A percentile compares a stretch with the other conserved stretches of the same genome.
Evolutionary conservation across 768 basidiomycete species (phyloP).

Genomic region (Rhodosporidiobolus odoratus): DNA sequence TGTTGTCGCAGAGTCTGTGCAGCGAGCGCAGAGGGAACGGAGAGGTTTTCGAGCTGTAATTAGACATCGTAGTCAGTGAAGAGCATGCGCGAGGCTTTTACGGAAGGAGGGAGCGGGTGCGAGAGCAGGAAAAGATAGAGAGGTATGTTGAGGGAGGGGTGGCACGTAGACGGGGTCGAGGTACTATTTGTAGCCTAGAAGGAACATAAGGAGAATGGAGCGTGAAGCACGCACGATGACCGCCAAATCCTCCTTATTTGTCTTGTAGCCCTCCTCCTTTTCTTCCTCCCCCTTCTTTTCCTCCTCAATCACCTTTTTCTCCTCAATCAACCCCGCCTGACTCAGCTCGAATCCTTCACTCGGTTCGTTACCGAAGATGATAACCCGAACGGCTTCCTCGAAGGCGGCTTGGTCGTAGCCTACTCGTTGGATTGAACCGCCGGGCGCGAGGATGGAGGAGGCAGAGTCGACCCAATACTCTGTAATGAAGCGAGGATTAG

Average conservation of each 20-base stretch:
- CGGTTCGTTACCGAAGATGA: slow-evolving; percentile 11
- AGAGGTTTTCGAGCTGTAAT: neutral
- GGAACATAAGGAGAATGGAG: too few species aligned
- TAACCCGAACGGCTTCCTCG: slow-evolving; percentile 18
- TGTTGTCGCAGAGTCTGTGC: neutral
- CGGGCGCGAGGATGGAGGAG: slow-evolving; percentile 12
- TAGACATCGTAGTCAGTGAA: neutral
- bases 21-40: neutral
- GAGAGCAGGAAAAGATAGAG: neutral
- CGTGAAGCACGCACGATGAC: neutral
- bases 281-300: neutral
- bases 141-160: too few species aligned
- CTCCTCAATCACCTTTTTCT: neutral
- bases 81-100: neutral
- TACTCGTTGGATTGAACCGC: slow-evolving; percentile 29
- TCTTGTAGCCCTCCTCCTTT: neutral
- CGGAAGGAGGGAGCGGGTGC: neutral
- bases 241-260: neutral
- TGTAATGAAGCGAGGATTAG: too few species aligned
- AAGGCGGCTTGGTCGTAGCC: slow-evolving; percentile 26
- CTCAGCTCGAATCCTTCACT: neutral
- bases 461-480: slow-evolving; percentile 31
- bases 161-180: neutral
- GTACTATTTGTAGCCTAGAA: too few species aligned
- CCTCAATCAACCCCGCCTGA: neutral